Evolutionary conservation across 148 eudicot species (phyloP).

Genomic region (Fagopyrum esculentum): DNA sequence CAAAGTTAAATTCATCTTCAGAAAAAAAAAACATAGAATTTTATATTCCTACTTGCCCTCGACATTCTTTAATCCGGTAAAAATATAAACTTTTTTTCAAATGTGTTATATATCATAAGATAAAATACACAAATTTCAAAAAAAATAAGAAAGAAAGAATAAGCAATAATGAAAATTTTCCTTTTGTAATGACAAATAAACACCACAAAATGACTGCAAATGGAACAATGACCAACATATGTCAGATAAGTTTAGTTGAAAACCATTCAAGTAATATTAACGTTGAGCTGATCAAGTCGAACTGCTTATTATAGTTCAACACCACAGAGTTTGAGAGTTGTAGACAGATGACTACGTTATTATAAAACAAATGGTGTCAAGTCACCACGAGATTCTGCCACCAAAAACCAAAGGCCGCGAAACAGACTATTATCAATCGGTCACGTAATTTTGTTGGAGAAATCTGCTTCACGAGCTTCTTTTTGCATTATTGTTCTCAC

Average conservation of each 20-base stretch:
- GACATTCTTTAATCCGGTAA: too few species aligned
- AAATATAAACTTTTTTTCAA: too few species aligned
- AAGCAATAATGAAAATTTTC: neutral
- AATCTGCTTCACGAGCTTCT: constrained; percentile 45
- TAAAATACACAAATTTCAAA: too few species aligned
- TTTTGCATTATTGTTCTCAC: constrained; percentile 50
- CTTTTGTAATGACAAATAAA: neutral
- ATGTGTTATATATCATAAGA: too few species aligned
- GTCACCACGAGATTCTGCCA: neutral
- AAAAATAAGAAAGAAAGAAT: too few species aligned
- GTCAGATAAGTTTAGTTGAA: neutral
- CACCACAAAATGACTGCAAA: neutral
- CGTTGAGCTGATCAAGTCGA: neutral
- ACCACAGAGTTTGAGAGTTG: neutral
- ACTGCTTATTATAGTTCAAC: neutral
- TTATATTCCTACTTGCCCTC: too few species aligned
- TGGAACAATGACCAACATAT: neutral
- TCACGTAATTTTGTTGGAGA: neutral
- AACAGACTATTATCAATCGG: neutral
- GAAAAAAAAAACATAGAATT: too few species aligned
- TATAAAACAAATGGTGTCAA: constrained; percentile 1
- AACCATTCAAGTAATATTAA: neutral
- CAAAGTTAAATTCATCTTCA: too few species aligned
- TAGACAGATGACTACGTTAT: neutral
- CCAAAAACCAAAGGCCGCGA: neutral